Evolutionary conservation across 352 stramenopile species (phyloP).

Genomic region (Phytophthora europaea): DNA sequence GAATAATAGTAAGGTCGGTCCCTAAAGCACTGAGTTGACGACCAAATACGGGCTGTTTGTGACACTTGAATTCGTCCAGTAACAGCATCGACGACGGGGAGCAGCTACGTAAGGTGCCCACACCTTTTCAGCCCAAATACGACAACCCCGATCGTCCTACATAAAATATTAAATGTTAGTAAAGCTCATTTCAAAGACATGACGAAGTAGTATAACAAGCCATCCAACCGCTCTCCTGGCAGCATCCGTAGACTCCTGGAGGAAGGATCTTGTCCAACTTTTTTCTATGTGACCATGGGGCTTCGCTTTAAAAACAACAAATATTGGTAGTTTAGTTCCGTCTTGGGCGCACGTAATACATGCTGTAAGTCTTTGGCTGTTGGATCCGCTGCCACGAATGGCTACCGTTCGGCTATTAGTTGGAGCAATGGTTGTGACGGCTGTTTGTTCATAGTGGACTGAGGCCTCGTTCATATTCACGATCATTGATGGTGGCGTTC

Average conservation of each 20-base stretch:
- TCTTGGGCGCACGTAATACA: conserved; percentile 13
- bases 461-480: conserved; percentile 13
- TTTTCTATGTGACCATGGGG: conserved; percentile 6
- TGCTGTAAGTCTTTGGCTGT: conserved; percentile 7
- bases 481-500: conserved; percentile 2
- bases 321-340: conserved; percentile 14
- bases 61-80: conserved; percentile 14
- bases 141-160: conserved; percentile 6
- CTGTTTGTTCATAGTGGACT: conserved; percentile 5
- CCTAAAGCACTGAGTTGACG: not conserved
- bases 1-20: conserved; percentile 6
- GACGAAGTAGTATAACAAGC: not conserved
- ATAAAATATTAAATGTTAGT: not conserved
- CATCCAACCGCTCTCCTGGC: conserved; percentile 10
- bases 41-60: not conserved
- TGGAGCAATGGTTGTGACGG: conserved; percentile 1
- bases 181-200: not conserved
- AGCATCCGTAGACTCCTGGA: conserved; percentile 8
- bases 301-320: conserved; percentile 12
- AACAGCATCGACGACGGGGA: not conserved
- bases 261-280: conserved; percentile 8
- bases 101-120: conserved; percentile 7
- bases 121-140: conserved; percentile 9
- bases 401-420: conserved; percentile 4
- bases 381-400: conserved; percentile 7